Evolutionary conservation across 2,329 filamentous ascomycete species (phyloP).

Genomic region (Penicillium griseofulvum): DNA sequence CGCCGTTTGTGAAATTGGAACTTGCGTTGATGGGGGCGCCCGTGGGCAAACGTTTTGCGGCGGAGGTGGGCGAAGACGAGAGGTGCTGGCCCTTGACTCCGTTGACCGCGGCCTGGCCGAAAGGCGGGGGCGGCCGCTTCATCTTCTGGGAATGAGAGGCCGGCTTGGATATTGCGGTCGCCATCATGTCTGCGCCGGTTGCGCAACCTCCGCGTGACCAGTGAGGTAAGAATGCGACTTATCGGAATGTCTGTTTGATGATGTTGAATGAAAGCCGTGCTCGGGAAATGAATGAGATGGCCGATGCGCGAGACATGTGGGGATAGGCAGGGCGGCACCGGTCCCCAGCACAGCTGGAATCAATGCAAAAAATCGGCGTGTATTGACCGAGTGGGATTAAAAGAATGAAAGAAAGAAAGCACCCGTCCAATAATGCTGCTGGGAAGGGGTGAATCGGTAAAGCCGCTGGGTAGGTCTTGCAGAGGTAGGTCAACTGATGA

Average conservation of each 20-base stretch:
- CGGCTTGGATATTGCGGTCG: slow-evolving; percentile 46
- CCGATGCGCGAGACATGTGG: slow-evolving; percentile 47
- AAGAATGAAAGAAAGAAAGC: slow-evolving; percentile 19
- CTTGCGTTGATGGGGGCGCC: slow-evolving; percentile 39
- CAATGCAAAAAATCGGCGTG: slow-evolving; percentile 20
- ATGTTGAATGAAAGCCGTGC: slow-evolving; percentile 30
- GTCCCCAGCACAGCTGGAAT: slow-evolving; percentile 28
- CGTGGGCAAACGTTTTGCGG: slow-evolving; percentile 56
- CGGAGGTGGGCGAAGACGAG: slow-evolving; percentile 55
- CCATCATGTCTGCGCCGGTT: slow-evolving; percentile 35
- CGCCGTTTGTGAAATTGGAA: slow-evolving; percentile 46
- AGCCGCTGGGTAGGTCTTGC: slow-evolving; percentile 25
- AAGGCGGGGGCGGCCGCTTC: slow-evolving; percentile 65
- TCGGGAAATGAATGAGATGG: slow-evolving; percentile 39
- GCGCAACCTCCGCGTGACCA: slow-evolving; percentile 20
- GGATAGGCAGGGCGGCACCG: slow-evolving; percentile 37
- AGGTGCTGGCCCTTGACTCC: slow-evolving; percentile 57
- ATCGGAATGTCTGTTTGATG: slow-evolving; percentile 24
- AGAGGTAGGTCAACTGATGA: slow-evolving; percentile 36
- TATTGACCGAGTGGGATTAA: slow-evolving; percentile 19
- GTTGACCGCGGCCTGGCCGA: slow-evolving; percentile 62
- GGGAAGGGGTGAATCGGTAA: slow-evolving; percentile 20
- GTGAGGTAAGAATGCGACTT: slow-evolving; percentile 24
- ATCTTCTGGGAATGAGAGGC: slow-evolving; percentile 55
- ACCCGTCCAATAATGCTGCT: slow-evolving; percentile 28